A percentile compares a stretch with the other conserved stretches of the same genome.
These are phyloP conservation scores for Sphaerostilbella broomeana DNA, from an alignment of 2,329 filamentous ascomycete species.

Conservation along the genomic window DNA sequence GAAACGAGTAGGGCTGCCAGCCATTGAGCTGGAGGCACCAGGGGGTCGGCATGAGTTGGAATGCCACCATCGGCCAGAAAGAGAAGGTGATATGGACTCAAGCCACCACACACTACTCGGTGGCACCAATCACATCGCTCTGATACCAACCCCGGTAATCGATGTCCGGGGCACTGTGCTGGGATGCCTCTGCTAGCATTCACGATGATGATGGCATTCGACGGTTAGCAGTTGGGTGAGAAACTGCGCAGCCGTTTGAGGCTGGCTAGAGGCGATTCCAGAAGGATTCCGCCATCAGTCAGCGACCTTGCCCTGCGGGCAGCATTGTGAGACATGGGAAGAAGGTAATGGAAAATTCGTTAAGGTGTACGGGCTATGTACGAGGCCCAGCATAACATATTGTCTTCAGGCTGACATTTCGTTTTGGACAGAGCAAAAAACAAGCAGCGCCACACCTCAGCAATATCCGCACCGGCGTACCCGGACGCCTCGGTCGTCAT, in stretches of 20 bases:
- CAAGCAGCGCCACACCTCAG: constrained; percentile 9
- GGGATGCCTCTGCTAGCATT: constrained; percentile 12
- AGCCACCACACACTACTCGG: constrained; percentile 24
- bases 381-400: too few relatives aligned
- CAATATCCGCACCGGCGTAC: constrained; percentile 15
- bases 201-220: constrained; percentile 13
- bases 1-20: constrained; percentile 16
- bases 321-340: constrained; percentile 3
- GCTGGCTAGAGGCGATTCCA: constrained; percentile 20
- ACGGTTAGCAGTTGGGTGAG: constrained; percentile 12
- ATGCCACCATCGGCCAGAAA: constrained; percentile 30
- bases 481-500: constrained; percentile 16
- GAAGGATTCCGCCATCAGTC: constrained; percentile 21
- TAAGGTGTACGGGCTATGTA: too few relatives aligned
- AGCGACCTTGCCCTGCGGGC: constrained; percentile 4
- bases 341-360: too few relatives aligned
- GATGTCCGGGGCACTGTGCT: constrained; percentile 18
- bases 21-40: constrained; percentile 22
- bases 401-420: too few relatives aligned
- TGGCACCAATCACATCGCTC: constrained; percentile 26
- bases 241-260: constrained; percentile 11
- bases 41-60: constrained; percentile 23
- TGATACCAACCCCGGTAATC: constrained; percentile 19
- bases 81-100: constrained; percentile 29
- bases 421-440: constrained; percentile 3